Evolutionary conservation across 148 eudicot species (phyloP).

Genomic region (Rhododendron henanense): DNA sequence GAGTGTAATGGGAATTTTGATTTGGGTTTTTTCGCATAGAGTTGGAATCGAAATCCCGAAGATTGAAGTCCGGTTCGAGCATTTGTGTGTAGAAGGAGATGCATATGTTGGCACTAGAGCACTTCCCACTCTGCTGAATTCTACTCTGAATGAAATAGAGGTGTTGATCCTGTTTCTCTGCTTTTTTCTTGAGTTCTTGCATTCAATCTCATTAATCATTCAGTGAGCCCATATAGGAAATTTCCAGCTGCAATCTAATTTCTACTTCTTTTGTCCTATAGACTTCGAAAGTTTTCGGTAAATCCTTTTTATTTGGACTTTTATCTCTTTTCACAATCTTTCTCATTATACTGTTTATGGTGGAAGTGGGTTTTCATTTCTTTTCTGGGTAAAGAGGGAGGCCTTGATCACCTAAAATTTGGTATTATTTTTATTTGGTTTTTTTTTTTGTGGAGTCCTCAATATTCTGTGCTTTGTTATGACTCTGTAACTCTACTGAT

Average conservation of each 20-base stretch:
- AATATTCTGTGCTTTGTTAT: neutral
- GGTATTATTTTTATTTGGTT: neutral
- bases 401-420: neutral
- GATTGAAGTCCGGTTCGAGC: conserved; percentile 33
- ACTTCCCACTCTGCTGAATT: conserved; percentile 41
- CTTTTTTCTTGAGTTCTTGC: neutral
- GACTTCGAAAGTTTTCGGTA: neutral
- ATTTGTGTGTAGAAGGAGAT: conserved; percentile 42
- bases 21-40: conserved; percentile 11
- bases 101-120: conserved; percentile 39
- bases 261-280: neutral
- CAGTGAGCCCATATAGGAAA: neutral
- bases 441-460: neutral
- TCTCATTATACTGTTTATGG: neutral
- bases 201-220: too few relatives aligned
- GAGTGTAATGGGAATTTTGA: neutral
- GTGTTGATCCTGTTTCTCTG: conserved; percentile 4
- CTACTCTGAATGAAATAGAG: conserved; percentile 34
- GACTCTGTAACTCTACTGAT: neutral
- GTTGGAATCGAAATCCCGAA: conserved; percentile 40
- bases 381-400: neutral
- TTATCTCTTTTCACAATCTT: neutral
- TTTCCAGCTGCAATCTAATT: neutral
- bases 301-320: neutral
- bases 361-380: neutral